Evolutionary conservation across 257 asterid species (phyloP), one percentile per base, ranked within the genome.

Genomic region (Solanum chmielewskii): DNA sequence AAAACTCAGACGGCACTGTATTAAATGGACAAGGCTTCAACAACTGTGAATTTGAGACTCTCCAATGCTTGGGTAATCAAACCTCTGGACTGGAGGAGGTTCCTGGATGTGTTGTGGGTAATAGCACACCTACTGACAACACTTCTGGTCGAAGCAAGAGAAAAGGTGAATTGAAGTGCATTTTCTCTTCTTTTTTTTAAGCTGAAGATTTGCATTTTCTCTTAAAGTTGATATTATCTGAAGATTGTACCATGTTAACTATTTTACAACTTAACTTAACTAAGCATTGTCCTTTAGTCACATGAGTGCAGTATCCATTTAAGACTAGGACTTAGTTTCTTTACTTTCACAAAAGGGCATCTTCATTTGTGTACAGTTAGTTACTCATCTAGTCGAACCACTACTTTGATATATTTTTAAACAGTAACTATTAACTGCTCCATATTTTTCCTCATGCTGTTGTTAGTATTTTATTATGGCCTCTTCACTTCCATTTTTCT

Each of bases 11-110:
- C 8, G 86, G 60, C 59, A 41, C 78, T 68, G 93, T 86, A 25
- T 88, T 94, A 84, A 90, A 81, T 62, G 90, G 89, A 25, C 96
- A 92, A 83, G 95, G 92, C 41, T 88, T 84, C 70, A 84, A 76
- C 68, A 85, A 59, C 52, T 88, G 90, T 88, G 90, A 85, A 68
- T 88, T 88, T 69, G 90, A 85, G 88, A 88, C 77, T 77, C 66
- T 88, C 49, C 90, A 88, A 39, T 88, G 90, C 70, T 80, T 86
- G 33, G 86, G 83, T 29, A 88, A 80, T 86, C 90, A 88, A 81
- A 71, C 66, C 85, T 33, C 87, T 39, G 88, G 86, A 39, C 14
- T 69, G 83, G 81, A 85, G 69, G 90, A 85, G 88, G 80, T 82
- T 81, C 81, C 85, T 29, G 88, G 66, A 33, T 86, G 88, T 70